Evolutionary conservation across 2,329 filamentous ascomycete species (phyloP), one percentile per base, ranked within the genome.

Genomic region (Trichoderma atrobrunneum): DNA sequence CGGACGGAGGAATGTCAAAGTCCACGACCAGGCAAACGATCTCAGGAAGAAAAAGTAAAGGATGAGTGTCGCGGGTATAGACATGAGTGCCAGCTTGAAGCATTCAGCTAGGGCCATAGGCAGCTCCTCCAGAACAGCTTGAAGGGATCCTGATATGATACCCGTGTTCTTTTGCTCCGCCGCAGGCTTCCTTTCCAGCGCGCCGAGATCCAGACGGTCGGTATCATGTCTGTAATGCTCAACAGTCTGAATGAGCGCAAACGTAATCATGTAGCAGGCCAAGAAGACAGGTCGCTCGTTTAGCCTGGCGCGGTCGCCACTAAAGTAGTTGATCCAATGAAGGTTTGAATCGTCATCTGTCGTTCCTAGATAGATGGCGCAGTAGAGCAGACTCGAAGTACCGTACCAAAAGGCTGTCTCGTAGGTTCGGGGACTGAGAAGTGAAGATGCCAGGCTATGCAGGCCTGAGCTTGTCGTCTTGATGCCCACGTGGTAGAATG

Each of bases 241-340:
- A 12, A 87, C 77, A 1, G 92, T 89, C 80, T 97, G 93, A n/a
- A 87, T 82, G 11, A 92, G 72, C 5, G 92, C 93, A 57, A 96
- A 86, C 1, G 90, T 80, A 3, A 91, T 78, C 75, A 96, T 88
- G 77, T 92, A 90, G 73, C 87, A 88, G 39, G 93, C 90, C 65
- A 97, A 85, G 79, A 94, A 96, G 30, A 98, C 87, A 1, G 94
- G 91, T 75, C 92, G 89, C 84, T 98, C 95, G 79, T 98, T 98
- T 72, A 98, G 83, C 67, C 90, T 87, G 24, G 92, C 87, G 43
- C 94, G 88, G 79, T 96, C 93, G 75, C 87, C 90, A 73, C 85
- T 90, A 80, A 88, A 89, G 75, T 89, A 87, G 70, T 91, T 92
- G 75, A 97, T 90, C 88, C 92, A 93, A 74, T 88, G 87, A 69